These are phyloP conservation scores for Canavalia gladiata DNA, from an alignment of 306 rosid genomes.

Conservation along the genomic window DNA sequence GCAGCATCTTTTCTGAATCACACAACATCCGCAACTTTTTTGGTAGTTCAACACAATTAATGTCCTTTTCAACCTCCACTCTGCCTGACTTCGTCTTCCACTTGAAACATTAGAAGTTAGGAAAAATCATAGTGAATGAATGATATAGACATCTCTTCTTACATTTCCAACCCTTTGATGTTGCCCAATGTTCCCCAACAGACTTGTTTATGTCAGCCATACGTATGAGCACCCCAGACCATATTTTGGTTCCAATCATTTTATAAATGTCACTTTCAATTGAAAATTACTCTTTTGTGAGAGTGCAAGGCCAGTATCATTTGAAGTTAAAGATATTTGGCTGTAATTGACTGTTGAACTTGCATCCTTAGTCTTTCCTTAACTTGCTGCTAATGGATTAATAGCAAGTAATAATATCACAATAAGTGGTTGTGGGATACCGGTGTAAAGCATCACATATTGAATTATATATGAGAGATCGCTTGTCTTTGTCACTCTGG, in stretches of 20 bases:
- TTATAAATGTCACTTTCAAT: slow-evolving; percentile 45
- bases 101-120: slow-evolving; percentile 18
- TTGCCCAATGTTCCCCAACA: slow-evolving; percentile 47
- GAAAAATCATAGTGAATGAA: slow-evolving; percentile 34
- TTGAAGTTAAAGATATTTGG: slow-evolving; percentile 32
- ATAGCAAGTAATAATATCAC: slow-evolving; percentile 29
- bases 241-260: slow-evolving; percentile 42
- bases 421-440: slow-evolving; percentile 29
- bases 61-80: slow-evolving; percentile 48
- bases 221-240: slow-evolving; percentile 32
- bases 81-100: slow-evolving; percentile 37
- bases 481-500: slow-evolving; percentile 5
- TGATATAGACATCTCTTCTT: slow-evolving; percentile 48
- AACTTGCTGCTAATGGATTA: slow-evolving; percentile 4
- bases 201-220: slow-evolving; percentile 33
- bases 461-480: neutral
- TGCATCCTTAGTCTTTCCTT: neutral
- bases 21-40: slow-evolving; percentile 45
- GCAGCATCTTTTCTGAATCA: slow-evolving; percentile 21
- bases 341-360: slow-evolving; percentile 25
- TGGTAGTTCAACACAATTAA: slow-evolving; percentile 29
- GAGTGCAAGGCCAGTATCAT: slow-evolving; percentile 35
- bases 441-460: neutral
- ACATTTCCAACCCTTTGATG: slow-evolving; percentile 45
- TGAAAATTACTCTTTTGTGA: slow-evolving; percentile 50